Evolutionary conservation across 768 basidiomycete genomes (phyloP), one percentile per base, ranked within the genome.

Genomic region (Termitomyces sp.): DNA sequence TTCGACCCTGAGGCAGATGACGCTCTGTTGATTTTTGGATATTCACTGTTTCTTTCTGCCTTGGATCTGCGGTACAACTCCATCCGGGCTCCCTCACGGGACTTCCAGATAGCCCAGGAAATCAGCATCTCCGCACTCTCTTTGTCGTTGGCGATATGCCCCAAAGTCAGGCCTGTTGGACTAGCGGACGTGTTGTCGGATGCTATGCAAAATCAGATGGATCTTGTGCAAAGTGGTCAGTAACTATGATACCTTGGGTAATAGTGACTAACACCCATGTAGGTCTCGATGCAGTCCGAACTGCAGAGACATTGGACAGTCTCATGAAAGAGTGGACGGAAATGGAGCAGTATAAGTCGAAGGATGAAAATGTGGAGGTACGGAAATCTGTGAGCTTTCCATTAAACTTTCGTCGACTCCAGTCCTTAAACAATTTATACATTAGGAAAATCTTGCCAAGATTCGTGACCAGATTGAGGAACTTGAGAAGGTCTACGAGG

Each of bases 41-140:
- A 73, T 42, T 69, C 69, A 12, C 49, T 72, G 4, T 73, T 69
- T 53, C 59, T 74, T 21, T 68, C 66, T 57, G 67, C 68, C 35
- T 58, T 64, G 19, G 62, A 69, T 5, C 61, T 73, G 2, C 67
- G 71, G 8, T 60, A 64, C 31, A 65, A 64, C 45, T 63, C 69
- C 10, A 55, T 49, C 43, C 57, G 59, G n/a, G 64, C 65, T 12
- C 56, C 62, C 1, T 56, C 58, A 17, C 58, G 63, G 4, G 51
- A 59, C 0, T 73, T 68, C 46, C 62, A 69, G 37, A 65, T 58
- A 45, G 66, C 67, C 0, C 68, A 73, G 43, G 65, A 62, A 16
- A 66, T 69, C 49, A 65, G 69, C n/a, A 53, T 69, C 6, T 61
- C 65, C 1, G 66, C 65, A 0, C 56, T 72, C 5, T 58, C 62